phyloP scores from a whole-genome alignment of 2,329 filamentous ascomycete species.

The Colletotrichum lini region DNA sequence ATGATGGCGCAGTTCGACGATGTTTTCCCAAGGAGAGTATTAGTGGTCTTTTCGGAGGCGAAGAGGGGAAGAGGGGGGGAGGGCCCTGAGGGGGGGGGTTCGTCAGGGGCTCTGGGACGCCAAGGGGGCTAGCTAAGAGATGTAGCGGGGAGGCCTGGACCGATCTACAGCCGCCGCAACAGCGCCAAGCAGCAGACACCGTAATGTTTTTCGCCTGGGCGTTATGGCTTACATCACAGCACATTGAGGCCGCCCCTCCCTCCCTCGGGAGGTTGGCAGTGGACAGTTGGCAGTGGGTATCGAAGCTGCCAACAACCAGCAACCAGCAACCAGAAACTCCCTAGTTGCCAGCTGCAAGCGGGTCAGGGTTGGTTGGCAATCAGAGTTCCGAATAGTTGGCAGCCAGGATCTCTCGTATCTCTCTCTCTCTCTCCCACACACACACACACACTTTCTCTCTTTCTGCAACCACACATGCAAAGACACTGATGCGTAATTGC shows the following conservation, averaged over 20 bases:
- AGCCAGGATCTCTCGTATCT: background rate
- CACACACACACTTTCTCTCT: no score
- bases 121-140: constrained; percentile 8
- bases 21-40: background rate
- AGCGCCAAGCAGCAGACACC: background rate
- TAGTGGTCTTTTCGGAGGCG: no score
- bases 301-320: no score
- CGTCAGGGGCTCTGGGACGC: constrained; percentile 22
- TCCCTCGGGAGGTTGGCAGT: background rate
- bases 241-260: background rate
- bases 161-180: background rate
- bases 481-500: no score
- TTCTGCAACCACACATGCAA: background rate
- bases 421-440: background rate
- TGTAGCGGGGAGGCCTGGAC: constrained; percentile 4
- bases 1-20: constrained; percentile 9
- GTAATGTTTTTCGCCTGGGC: background rate
- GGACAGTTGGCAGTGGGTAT: background rate
- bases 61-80: no score
- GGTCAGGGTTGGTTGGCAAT: no score
- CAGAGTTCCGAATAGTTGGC: background rate
- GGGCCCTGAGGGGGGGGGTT: background rate
- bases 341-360: no score
- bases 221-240: background rate
- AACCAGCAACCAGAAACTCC: no score